A percentile compares a stretch with the other conserved stretches of the same genome.
Evolutionary conservation across 371 early-diverging fungal species (phyloP).

Genomic region (Mucor sp.): DNA sequence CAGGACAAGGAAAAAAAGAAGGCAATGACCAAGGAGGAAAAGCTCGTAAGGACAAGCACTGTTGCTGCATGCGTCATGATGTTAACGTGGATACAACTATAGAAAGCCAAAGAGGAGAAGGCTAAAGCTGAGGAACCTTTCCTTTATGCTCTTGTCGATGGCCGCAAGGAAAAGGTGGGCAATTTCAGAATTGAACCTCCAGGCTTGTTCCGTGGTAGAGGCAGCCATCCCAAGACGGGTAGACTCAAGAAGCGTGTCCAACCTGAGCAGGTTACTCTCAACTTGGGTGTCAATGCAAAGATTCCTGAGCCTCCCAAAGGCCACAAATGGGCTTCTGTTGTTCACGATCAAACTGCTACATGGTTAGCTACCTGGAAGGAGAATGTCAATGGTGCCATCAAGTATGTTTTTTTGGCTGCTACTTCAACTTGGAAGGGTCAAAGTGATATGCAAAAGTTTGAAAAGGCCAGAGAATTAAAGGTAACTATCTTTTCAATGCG

Average conservation of each 20-base stretch:
- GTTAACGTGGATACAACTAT: neutral
- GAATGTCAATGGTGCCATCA: constrained; percentile 87
- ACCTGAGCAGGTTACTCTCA: constrained; percentile 94
- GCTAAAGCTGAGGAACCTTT: constrained; percentile 72
- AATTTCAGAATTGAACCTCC: constrained; percentile 98
- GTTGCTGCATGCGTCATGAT: neutral
- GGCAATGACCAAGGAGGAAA: constrained; percentile 88
- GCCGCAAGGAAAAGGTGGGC: constrained; percentile 95
- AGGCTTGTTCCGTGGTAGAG: constrained; percentile 95
- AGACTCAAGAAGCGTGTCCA: constrained; percentile 83
- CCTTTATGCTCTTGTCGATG: constrained; percentile 79
- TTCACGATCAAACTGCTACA: constrained; percentile 90
- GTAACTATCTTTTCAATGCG: constrained; percentile 26
- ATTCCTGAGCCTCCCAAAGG: constrained; percentile 89
- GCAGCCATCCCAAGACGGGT: constrained; percentile 96
- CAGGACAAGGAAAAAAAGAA: constrained; percentile 80
- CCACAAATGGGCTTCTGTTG: constrained; percentile 86
- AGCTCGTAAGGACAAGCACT: constrained; percentile 49
- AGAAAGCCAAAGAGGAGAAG: constrained; percentile 77
- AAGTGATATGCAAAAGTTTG: constrained; percentile 96
- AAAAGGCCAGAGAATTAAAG: constrained; percentile 92
- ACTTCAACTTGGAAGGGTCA: constrained; percentile 93
- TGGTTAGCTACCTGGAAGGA: constrained; percentile 99
- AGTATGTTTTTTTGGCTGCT: constrained; percentile 95
- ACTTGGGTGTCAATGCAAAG: constrained; percentile 78